A percentile compares a stretch with the other conserved stretches of the same genome.
Evolutionary conservation across 805 yeast genomes (phyloP).

Genomic region (Myxozyma lipomycoides): DNA sequence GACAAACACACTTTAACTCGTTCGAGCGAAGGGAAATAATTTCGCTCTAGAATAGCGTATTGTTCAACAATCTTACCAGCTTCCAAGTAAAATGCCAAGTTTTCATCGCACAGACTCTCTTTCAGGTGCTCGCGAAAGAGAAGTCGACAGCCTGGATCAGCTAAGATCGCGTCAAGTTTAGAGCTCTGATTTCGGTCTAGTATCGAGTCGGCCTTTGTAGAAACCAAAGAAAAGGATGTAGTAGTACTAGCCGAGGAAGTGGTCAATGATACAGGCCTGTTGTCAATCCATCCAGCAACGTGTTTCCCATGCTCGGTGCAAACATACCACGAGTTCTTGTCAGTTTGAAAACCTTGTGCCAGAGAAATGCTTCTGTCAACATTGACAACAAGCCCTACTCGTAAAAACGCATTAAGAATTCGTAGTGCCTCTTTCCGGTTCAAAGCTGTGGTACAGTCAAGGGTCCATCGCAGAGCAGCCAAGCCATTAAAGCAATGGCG

Average conservation of each 20-base stretch:
- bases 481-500: constrained; percentile 59
- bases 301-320: constrained; percentile 17
- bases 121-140: constrained; percentile 64
- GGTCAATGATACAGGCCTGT: neutral
- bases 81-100: constrained; percentile 65
- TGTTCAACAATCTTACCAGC: constrained; percentile 44
- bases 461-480: constrained; percentile 77
- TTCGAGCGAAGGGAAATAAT: constrained; percentile 1
- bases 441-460: constrained; percentile 90
- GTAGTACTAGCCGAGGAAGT: neutral
- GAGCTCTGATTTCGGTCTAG: neutral
- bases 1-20: constrained; percentile 39
- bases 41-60: constrained; percentile 12
- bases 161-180: constrained; percentile 40
- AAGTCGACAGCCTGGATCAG: constrained; percentile 72
- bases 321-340: constrained; percentile 11
- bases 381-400: constrained; percentile 30
- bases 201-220: neutral
- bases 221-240: neutral
- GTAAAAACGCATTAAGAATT: constrained; percentile 56
- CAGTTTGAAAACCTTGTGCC: neutral
- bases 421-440: constrained; percentile 81
- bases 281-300: constrained; percentile 18
- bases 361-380: neutral
- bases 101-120: constrained; percentile 66